Percentiles rank a stretch among this genome's conserved stretches.
Evolutionary conservation across 345 rosid species (phyloP).

Genomic region (Murraya koenigii): DNA sequence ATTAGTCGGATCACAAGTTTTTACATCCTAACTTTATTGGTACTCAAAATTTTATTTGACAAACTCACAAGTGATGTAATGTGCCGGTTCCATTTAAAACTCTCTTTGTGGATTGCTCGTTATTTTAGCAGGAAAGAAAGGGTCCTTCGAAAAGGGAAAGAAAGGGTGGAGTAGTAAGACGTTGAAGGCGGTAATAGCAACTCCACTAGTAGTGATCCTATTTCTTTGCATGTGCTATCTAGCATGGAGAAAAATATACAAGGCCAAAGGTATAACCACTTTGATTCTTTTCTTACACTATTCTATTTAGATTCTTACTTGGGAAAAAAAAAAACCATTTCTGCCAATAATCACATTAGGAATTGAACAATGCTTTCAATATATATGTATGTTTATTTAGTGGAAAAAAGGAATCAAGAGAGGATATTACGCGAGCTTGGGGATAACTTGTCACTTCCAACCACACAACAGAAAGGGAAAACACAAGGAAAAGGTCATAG

Average conservation of each 20-base stretch:
- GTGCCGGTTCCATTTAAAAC: too few species aligned
- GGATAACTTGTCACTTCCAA: neutral
- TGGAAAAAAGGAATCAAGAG: neutral
- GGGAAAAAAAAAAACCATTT: too few species aligned
- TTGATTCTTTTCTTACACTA: too few species aligned
- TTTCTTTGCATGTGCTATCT: neutral
- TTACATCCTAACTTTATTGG: too few species aligned
- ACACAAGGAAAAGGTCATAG: neutral
- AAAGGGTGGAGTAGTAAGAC: neutral
- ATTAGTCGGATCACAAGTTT: too few species aligned
- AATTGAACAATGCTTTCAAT: neutral
- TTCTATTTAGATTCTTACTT: too few species aligned
- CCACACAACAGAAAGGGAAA: neutral
- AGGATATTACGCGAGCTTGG: neutral
- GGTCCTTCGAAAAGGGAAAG: neutral
- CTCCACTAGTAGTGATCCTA: neutral
- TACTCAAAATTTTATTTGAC: too few species aligned
- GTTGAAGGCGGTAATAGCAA: neutral
- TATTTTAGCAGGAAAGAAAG: neutral
- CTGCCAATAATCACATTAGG: neutral
- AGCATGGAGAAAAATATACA: neutral
- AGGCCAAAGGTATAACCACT: neutral
- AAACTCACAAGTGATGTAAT: too few species aligned
- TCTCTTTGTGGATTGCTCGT: neutral
- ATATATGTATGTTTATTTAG: neutral